Percentiles rank a stretch among this genome's conserved stretches.
Evolutionary conservation across 441 rosid species (phyloP).

Genomic region (Bruguiera hainesii): DNA sequence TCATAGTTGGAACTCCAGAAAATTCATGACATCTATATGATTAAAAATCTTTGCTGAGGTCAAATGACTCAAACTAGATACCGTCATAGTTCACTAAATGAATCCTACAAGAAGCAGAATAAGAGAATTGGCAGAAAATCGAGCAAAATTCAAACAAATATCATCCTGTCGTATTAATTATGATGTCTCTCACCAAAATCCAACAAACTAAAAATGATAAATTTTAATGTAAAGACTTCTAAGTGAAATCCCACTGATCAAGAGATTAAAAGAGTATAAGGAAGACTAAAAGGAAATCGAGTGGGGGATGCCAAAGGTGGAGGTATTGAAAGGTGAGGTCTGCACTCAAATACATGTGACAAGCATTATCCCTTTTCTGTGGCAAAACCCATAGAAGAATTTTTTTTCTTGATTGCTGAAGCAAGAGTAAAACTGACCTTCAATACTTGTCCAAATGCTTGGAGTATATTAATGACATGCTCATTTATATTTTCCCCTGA

Average conservation of each 20-base stretch:
- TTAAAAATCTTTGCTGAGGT: background rate
- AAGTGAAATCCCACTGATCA: background rate
- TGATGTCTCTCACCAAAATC: background rate
- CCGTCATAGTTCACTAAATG: conserved; percentile 11
- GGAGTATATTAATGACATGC: conserved; percentile 66
- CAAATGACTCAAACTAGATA: background rate
- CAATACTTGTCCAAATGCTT: conserved; percentile 71
- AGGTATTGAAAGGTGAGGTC: background rate
- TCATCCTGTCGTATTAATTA: background rate
- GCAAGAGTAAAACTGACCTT: conserved; percentile 53
- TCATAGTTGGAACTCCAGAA: background rate
- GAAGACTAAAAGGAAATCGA: background rate
- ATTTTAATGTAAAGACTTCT: background rate
- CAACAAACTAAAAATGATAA: background rate
- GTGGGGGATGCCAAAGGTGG: background rate
- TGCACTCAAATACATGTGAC: background rate
- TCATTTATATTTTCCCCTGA: conserved; percentile 51
- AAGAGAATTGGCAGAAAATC: conserved; percentile 9
- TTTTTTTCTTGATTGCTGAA: conserved; percentile 9
- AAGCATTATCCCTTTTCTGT: background rate
- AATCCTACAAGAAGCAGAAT: conserved; percentile 8
- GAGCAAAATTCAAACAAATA: background rate
- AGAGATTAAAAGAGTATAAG: background rate
- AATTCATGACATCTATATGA: background rate
- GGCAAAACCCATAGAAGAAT: conserved; percentile 2